Conservation (phyloP, 306 rosid species). For the Fragaria ananassa region DNA sequence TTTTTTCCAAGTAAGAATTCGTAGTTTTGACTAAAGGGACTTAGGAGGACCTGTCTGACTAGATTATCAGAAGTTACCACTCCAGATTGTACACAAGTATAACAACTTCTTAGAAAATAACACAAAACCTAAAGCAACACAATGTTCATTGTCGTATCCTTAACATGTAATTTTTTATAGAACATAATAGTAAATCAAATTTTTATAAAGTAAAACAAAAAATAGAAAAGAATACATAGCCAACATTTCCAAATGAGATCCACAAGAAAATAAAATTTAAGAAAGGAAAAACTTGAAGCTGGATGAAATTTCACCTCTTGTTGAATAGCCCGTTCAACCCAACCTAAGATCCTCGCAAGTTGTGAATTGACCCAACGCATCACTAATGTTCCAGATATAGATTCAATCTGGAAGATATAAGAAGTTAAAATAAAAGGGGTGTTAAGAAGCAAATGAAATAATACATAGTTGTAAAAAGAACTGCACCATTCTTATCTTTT, state of each 20-base stretch:
- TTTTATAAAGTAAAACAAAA: background rate
- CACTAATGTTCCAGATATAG: conserved; percentile 92
- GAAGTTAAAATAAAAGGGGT: conserved; percentile 12
- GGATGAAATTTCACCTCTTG: conserved; percentile 63
- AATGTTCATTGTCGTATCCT: background rate
- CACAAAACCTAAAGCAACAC: background rate
- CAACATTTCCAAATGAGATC: background rate
- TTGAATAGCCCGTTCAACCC: conserved; percentile 89
- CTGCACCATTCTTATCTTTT: background rate
- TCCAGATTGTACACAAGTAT: background rate
- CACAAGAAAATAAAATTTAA: background rate
- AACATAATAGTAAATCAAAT: background rate
- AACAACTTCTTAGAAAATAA: background rate
- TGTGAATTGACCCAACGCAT: conserved; percentile 97
- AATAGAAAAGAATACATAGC: too few relatives aligned
- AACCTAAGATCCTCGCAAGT: conserved; percentile 84
- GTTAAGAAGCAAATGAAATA: conserved; percentile 16
- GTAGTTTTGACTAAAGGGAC: background rate
- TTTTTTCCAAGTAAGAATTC: background rate
- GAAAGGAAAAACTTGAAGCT: conserved; percentile 5
- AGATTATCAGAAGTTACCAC: background rate
- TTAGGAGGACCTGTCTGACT: background rate
- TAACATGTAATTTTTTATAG: background rate
- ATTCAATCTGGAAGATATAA: conserved; percentile 60
- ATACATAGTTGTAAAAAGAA: background rate